These are phyloP conservation scores for Metschnikowia arizonensis DNA, from an alignment of 805 yeast genomes.

Conservation along the genomic window DNA sequence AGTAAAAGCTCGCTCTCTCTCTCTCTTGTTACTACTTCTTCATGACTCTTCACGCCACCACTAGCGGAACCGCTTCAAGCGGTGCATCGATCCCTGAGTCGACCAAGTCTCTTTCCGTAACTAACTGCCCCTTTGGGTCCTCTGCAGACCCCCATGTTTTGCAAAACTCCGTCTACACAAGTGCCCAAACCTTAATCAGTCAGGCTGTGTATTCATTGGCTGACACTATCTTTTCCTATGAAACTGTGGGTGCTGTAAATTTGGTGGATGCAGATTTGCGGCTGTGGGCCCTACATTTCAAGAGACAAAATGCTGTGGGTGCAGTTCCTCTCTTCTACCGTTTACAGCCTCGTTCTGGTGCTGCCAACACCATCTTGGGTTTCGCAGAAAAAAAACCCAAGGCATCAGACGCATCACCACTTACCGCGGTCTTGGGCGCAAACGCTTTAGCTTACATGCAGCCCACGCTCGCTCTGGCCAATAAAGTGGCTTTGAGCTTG, in stretches of 20 bases:
- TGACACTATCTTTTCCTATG: constrained; percentile 62
- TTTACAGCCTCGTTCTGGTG: constrained; percentile 77
- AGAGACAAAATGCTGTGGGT: constrained; percentile 48
- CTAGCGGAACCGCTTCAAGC: constrained; percentile 2
- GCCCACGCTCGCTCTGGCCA: constrained; percentile 43
- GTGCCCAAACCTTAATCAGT: constrained; percentile 51
- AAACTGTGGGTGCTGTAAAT: constrained; percentile 51
- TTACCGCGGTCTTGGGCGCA: constrained; percentile 57
- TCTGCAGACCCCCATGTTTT: constrained; percentile 54
- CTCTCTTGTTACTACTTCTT: not conserved
- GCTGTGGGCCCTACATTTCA: constrained; percentile 54
- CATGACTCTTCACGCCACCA: constrained; percentile 14
- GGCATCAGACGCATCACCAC: constrained; percentile 23
- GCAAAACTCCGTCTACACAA: constrained; percentile 46
- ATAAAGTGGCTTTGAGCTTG: constrained; percentile 56
- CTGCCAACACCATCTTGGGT: constrained; percentile 75
- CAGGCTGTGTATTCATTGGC: constrained; percentile 52
- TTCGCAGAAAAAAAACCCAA: constrained; percentile 34
- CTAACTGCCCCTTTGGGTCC: constrained; percentile 52
- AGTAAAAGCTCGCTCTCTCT: not conserved
- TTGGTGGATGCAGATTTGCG: constrained; percentile 56
- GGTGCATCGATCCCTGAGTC: constrained; percentile 7
- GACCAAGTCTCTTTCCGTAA: constrained; percentile 12
- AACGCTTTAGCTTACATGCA: constrained; percentile 66
- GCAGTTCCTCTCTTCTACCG: constrained; percentile 58